Percentiles rank a stretch among this genome's conserved stretches.
These are phyloP conservation scores for Cornus florida DNA, from an alignment of 148 eudicot species.

Conservation along the genomic window DNA sequence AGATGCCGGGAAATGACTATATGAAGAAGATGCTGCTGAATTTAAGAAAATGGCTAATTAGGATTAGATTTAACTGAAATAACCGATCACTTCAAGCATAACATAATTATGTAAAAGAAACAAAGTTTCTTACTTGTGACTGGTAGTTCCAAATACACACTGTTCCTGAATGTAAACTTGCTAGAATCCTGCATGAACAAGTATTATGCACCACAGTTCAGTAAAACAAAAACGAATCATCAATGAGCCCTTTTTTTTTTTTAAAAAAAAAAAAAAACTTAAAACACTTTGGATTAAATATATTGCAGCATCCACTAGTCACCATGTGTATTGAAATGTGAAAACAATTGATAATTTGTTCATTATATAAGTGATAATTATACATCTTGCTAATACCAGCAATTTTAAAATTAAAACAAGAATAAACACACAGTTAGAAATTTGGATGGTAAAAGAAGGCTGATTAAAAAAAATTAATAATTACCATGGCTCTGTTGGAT, in stretches of 20 bases:
- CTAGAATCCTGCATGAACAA: constrained; percentile 51
- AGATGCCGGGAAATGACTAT: no score
- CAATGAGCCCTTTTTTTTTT: no score
- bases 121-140: constrained; percentile 39
- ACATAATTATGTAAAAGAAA: neutral
- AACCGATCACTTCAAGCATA: neutral
- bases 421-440: no score
- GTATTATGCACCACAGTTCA: neutral
- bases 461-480: neutral
- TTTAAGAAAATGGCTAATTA: no score
- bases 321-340: no score
- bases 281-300: no score
- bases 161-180: constrained; percentile 61
- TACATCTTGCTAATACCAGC: neutral
- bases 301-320: no score
- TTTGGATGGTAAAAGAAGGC: neutral
- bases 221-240: no score
- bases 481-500: constrained; percentile 1
- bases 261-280: no score
- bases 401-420: no score
- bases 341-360: neutral
- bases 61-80: neutral
- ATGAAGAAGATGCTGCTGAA: no score
- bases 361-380: no score
- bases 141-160: constrained; percentile 72